phyloP scores from a whole-genome alignment of 1,284 basidiomycete species.

The Austroboletus novae-zelandiae region DNA sequence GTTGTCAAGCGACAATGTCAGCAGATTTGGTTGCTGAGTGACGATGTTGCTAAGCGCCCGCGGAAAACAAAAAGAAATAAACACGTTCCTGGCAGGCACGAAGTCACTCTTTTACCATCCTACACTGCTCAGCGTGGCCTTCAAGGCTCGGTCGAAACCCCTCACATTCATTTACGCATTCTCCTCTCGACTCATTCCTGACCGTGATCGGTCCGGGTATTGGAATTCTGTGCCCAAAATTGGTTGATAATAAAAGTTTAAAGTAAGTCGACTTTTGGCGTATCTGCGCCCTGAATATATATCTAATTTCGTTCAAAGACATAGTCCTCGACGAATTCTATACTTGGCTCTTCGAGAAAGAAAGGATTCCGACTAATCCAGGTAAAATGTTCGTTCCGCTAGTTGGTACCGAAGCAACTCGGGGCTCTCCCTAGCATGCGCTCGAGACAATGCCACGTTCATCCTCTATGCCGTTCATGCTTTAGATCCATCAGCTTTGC shows the following conservation, averaged over 20 bases:
- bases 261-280: conserved; percentile 5
- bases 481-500: background rate
- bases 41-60: no score
- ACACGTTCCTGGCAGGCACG: no score
- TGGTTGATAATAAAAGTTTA: background rate
- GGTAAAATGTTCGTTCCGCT: conserved; percentile 13
- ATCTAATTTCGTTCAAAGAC: background rate
- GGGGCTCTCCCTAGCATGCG: background rate
- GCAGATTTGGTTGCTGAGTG: no score
- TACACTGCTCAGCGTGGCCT: background rate
- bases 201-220: no score
- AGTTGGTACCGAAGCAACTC: background rate
- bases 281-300: background rate
- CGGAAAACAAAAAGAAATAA: no score
- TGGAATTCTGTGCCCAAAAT: no score
- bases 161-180: conserved; percentile 14
- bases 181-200: no score
- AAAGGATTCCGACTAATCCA: background rate
- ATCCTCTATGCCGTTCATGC: background rate
- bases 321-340: background rate
- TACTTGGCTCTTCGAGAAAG: background rate
- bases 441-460: background rate
- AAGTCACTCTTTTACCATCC: background rate
- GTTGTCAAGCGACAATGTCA: no score
- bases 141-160: background rate